A percentile compares a stretch with the other conserved stretches of the same genome.
phyloP scores from a whole-genome alignment of 192 early-diverging fungal species.

The Chytriomyces hyalinus region DNA sequence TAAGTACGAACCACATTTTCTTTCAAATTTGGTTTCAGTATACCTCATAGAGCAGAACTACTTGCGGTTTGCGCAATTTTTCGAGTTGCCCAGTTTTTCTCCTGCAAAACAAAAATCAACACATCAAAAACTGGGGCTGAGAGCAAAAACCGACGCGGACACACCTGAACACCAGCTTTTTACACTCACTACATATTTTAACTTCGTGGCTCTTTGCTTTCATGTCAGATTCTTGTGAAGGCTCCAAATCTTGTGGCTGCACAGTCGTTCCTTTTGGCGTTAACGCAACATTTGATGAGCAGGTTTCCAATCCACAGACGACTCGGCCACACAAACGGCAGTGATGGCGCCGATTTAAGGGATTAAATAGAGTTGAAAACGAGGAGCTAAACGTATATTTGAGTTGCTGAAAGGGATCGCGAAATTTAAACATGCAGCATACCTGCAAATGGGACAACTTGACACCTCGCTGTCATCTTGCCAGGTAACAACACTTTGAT shows the following conservation, averaged over 20 bases:
- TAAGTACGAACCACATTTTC: too few species aligned
- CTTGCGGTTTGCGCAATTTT: slow-evolving; percentile 9
- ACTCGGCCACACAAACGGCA: slow-evolving; percentile 60
- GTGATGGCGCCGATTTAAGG: slow-evolving; percentile 53
- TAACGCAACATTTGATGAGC: slow-evolving; percentile 29
- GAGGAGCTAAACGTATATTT: slow-evolving; percentile 9
- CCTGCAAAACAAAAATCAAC: not conserved
- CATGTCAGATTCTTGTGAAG: not conserved
- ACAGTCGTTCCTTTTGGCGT: slow-evolving; percentile 5
- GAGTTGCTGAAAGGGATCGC: too few species aligned
- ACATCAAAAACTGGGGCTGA: not conserved
- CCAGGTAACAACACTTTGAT: slow-evolving; percentile 57
- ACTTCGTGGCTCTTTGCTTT: slow-evolving; percentile 18
- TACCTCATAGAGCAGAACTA: slow-evolving; percentile 27
- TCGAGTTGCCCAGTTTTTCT: slow-evolving; percentile 9
- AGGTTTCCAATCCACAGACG: slow-evolving; percentile 46
- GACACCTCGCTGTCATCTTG: slow-evolving; percentile 49
- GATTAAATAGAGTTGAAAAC: slow-evolving; percentile 45
- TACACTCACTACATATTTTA: slow-evolving; percentile 45
- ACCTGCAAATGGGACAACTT: slow-evolving; percentile 53
- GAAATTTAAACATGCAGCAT: not conserved
- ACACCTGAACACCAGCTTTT: slow-evolving; percentile 44
- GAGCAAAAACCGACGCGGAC: not conserved
- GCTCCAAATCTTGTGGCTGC: too few species aligned
- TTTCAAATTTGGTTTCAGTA: not conserved